Base-by-base conservation (phyloP, 106 monocot species). In the Allium sativum region DNA sequence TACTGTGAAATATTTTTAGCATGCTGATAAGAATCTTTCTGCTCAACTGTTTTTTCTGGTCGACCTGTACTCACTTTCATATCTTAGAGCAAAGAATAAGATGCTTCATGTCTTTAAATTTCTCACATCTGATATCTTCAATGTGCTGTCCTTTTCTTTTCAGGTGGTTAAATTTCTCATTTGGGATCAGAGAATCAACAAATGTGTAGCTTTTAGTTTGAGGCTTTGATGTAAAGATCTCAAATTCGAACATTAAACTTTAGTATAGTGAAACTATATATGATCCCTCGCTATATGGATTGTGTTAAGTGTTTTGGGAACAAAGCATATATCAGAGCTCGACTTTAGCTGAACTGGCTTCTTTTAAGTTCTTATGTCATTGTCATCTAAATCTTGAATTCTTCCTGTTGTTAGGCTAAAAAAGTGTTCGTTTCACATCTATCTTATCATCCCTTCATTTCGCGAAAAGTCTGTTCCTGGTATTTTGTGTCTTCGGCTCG, bases 81-180 rank as follows among this genome's bases (percentile, higher is more conserved):
- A 9, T 18, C 40, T 14, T 45, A 61, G 42, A 61, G 43, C 43
- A 61, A 43, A 18, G 10, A 16, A 17, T 16, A 44, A 61, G 61
- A 61, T 61, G 61, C 61, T 18, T 18, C 45, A 16, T 61, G 61
- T 61, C 61, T 61, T 12, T 21, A 45, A 9, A 40, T 44, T 8
- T 58, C 58, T 15, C 61, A 7, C 61, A 7, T 12, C 20, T 46
- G 19, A 62, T n/a, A n/a, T 21, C 47, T 10, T 42, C 11, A 62
- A 62, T 18, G 46, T 62, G 62, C 62, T 47, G 62, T 62, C 46
- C 47, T 62, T 62, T 9, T 15, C 21, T 21, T 43, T 62, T 46
- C 46, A 44, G 47, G 62, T 19, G 40, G 19, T 12, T 46, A 62
- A 21, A 19, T 47, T 21, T n/a, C 12, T 42, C 8, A 44, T 62